Conservation (phyloP, 1,284 basidiomycete species). For the Ceratobasidium sp. region DNA sequence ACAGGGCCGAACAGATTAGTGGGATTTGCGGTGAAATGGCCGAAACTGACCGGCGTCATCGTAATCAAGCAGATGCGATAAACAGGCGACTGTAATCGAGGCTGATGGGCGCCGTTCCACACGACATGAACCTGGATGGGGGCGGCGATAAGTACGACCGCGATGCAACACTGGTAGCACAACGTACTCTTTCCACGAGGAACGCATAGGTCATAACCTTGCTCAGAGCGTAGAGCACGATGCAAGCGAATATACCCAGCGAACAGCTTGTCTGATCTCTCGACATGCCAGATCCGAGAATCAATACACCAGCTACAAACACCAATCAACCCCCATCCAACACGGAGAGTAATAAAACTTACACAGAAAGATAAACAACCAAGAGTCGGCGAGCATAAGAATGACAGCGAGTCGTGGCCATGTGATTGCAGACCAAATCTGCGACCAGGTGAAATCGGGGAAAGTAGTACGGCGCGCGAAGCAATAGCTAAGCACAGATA, state of each 20-base stretch:
- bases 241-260: slow-evolving; percentile 59
- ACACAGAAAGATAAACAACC: slow-evolving; percentile 47
- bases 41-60: slow-evolving; percentile 50
- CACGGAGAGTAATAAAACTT: neutral
- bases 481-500: slow-evolving; percentile 38
- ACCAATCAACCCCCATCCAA: slow-evolving; percentile 15
- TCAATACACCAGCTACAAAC: slow-evolving; percentile 55
- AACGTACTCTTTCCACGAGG: slow-evolving; percentile 53
- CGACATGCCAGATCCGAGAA: slow-evolving; percentile 60
- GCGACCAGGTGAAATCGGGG: slow-evolving; percentile 34
- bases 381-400: slow-evolving; percentile 47
- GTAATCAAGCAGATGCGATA: slow-evolving; percentile 57
- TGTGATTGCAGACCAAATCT: slow-evolving; percentile 34
- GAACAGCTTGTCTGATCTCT: slow-evolving; percentile 55
- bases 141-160: neutral
- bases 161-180: slow-evolving; percentile 5
- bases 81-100: slow-evolving; percentile 56
- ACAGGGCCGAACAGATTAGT: neutral
- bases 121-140: slow-evolving; percentile 58
- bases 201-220: slow-evolving; percentile 60
- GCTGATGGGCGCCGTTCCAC: slow-evolving; percentile 51
- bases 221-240: slow-evolving; percentile 58
- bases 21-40: neutral
- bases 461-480: slow-evolving; percentile 45
- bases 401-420: slow-evolving; percentile 48